Evolutionary conservation across 306 rosid species (phyloP), one percentile per base, ranked within the genome.

Genomic region (Acmispon strigosus): DNA sequence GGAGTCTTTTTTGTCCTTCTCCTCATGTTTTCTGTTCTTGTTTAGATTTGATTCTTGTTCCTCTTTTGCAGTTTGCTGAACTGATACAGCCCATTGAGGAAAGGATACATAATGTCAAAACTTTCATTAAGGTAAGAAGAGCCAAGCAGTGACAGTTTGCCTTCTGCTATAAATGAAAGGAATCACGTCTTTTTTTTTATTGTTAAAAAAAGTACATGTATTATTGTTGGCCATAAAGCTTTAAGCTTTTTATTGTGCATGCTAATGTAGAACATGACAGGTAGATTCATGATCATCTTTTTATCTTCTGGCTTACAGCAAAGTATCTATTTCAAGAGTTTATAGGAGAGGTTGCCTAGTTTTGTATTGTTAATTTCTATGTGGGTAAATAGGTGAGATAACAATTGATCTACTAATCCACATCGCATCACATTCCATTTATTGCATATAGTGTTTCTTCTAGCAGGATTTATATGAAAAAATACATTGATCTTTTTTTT

Each of bases 51-150:
- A 68, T 59, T 19, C 24, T 71, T 62, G 71, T 50, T 69, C 36
- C 54, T 22, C 57, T 62, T 63, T 77, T 74, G 80, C 91, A 94
- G 98, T 89, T 76, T 62, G 68, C 86, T 53, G 98, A 89, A 77
- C 69, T 94, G 62, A 89, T 94, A 76, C 91, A 91, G 72, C 87
- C 96, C 70, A 69, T 91, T 59, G 95, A 89, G 78, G 86, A 83
- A 44, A 84, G 99, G 66, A 89, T 82, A 41, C 78, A 32, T 14
- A 87, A 85, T 75, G 90, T 94, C 49, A 64, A 84, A 58, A 61
- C 80, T 60, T 94, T 83, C 84, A 85, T 91, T 39, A 91, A 94
- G 99, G 99, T 94, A 86, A 63, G 19, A 86, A 63, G 19, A 49
- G 10, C 15, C 47, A 59, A 42, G 58, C 43, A 41, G 32, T 49